These are phyloP conservation scores for Stephania cephalantha DNA, from an alignment of 164 flowering plant genomes.

Conservation along the genomic window DNA sequence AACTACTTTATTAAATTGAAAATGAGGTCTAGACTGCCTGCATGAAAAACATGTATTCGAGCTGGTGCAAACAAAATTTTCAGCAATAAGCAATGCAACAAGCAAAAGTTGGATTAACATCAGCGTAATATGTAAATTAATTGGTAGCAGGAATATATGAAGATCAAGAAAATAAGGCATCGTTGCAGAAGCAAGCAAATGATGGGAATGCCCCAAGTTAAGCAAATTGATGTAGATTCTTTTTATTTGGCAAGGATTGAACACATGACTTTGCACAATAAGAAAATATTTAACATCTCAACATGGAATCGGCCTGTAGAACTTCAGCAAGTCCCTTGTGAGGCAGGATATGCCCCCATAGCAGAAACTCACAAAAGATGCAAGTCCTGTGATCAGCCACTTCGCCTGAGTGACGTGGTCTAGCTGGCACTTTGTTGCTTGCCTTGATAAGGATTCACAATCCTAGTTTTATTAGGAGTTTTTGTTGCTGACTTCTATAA, in stretches of 20 bases:
- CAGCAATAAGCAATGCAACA: not conserved
- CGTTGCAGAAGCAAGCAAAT: not conserved
- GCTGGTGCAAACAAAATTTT: constrained; percentile 40
- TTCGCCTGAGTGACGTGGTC: no score
- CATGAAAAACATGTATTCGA: constrained; percentile 39
- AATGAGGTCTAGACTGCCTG: constrained; percentile 24
- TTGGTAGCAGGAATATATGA: not conserved
- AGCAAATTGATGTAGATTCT: not conserved
- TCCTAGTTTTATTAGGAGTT: no score
- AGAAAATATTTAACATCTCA: no score
- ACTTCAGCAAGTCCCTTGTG: no score
- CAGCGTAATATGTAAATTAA: not conserved
- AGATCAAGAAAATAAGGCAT: not conserved
- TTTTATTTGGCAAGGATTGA: not conserved
- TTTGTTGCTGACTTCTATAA: no score
- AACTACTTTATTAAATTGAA: constrained; percentile 28
- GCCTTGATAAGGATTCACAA: no score
- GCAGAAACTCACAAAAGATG: no score
- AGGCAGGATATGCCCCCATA: no score
- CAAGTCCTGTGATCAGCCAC: no score
- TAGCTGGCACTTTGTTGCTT: no score
- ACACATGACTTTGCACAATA: no score
- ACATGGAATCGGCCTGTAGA: no score
- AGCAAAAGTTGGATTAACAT: not conserved
- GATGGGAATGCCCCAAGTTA: not conserved